These are phyloP conservation scores for Botrytis cinerea DNA, from an alignment of 2,329 filamentous ascomycete species.

Conservation along the genomic window DNA sequence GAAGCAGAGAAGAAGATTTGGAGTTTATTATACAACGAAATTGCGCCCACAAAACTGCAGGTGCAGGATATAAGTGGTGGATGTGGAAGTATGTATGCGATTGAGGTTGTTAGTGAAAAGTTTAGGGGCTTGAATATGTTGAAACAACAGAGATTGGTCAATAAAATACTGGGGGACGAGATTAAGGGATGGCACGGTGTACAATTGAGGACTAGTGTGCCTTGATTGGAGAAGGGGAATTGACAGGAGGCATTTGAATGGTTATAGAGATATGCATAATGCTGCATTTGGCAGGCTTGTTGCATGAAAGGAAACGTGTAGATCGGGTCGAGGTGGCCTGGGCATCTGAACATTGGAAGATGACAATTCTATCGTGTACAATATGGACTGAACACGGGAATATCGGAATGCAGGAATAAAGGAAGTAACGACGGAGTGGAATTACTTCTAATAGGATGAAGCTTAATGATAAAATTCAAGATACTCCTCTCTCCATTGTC, in stretches of 20 bases:
- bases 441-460: neutral
- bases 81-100: slow-evolving; percentile 85
- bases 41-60: slow-evolving; percentile 40
- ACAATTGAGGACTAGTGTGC: slow-evolving; percentile 70
- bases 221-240: slow-evolving; percentile 22
- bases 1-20: slow-evolving; percentile 23
- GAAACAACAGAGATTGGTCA: slow-evolving; percentile 82
- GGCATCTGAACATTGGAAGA: neutral
- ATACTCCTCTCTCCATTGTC: neutral
- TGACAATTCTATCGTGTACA: neutral
- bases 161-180: slow-evolving; percentile 70
- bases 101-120: slow-evolving; percentile 71
- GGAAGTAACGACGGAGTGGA: neutral
- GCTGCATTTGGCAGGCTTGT: neutral
- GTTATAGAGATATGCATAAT: neutral
- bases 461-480: neutral
- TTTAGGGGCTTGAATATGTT: slow-evolving; percentile 73
- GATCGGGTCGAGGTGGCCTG: neutral
- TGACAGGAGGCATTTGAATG: neutral
- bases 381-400: neutral
- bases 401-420: neutral
- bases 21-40: slow-evolving; percentile 37
- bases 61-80: slow-evolving; percentile 80
- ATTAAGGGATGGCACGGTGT: slow-evolving; percentile 83
- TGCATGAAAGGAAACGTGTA: neutral